These are phyloP conservation scores for Psidium friedrichsthalianum DNA, from an alignment of 345 rosid genomes.

Conservation along the genomic window DNA sequence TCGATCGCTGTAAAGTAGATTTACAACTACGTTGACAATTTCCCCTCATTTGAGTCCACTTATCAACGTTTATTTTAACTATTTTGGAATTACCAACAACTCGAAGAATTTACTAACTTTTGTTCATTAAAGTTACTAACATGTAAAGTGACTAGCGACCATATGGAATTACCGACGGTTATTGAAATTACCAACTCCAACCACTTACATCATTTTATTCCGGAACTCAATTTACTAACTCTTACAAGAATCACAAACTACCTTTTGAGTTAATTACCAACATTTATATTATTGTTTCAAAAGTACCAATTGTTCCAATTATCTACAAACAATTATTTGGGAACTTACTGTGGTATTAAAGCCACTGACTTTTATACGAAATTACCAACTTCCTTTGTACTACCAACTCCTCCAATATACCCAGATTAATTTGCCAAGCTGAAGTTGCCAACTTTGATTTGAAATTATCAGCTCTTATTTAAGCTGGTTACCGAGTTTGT, in stretches of 20 bases:
- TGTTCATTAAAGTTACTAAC: not conserved
- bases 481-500: not conserved
- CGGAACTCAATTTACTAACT: not conserved
- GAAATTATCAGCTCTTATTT: not conserved
- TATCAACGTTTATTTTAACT: not conserved
- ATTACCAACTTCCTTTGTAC: not conserved
- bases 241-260: not conserved
- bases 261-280: not conserved
- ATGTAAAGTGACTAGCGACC: not conserved
- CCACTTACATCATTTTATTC: not conserved
- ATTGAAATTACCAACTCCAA: not conserved
- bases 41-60: not conserved
- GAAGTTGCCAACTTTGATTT: not conserved
- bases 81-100: not conserved
- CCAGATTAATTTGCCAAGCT: not conserved
- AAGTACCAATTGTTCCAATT: not conserved
- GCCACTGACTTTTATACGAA: not conserved
- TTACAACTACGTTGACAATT: accelerated
- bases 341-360: not conserved
- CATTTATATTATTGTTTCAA: not conserved
- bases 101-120: not conserved
- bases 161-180: not conserved
- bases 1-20: accelerated
- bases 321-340: not conserved
- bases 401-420: not conserved